Evolutionary conservation across 2,329 filamentous ascomycete species (phyloP).

Genomic region (Talaromyces sp.): DNA sequence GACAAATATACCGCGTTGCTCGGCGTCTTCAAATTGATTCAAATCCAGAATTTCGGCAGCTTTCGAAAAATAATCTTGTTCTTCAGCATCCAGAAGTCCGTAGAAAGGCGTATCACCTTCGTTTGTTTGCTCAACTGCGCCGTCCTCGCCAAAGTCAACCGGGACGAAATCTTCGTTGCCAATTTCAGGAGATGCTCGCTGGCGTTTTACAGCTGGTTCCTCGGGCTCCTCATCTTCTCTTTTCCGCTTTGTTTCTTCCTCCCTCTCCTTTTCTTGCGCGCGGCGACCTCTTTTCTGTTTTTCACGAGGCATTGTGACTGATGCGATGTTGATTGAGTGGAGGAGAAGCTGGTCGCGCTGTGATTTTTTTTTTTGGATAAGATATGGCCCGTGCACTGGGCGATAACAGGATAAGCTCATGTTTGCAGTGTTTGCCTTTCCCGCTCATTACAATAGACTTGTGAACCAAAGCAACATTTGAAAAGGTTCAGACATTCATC

Average conservation of each 20-base stretch:
- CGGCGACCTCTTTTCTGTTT: conserved; percentile 45
- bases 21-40: conserved; percentile 75
- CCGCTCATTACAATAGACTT: neutral
- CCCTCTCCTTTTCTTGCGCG: conserved; percentile 37
- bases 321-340: neutral
- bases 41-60: conserved; percentile 86
- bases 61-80: conserved; percentile 91
- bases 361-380: conserved; percentile 28
- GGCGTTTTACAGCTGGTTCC: conserved; percentile 32
- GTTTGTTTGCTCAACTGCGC: conserved; percentile 18
- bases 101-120: conserved; percentile 71
- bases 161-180: conserved; percentile 34
- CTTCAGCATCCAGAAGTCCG: conserved; percentile 84
- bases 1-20: conserved; percentile 68
- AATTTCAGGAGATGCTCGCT: conserved; percentile 28
- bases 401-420: conserved; percentile 15
- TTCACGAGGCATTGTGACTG: conserved; percentile 40
- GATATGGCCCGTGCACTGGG: conserved; percentile 31
- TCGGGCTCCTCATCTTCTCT: conserved; percentile 29
- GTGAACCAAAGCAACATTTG: neutral
- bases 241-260: conserved; percentile 35
- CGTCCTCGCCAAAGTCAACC: conserved; percentile 23
- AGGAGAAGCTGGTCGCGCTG: conserved; percentile 9
- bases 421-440: conserved; percentile 24
- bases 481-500: neutral